Evolutionary conservation across 202 grass and related monocot genomes (phyloP).

Genomic region (Dendrocalamus latiflorus): DNA sequence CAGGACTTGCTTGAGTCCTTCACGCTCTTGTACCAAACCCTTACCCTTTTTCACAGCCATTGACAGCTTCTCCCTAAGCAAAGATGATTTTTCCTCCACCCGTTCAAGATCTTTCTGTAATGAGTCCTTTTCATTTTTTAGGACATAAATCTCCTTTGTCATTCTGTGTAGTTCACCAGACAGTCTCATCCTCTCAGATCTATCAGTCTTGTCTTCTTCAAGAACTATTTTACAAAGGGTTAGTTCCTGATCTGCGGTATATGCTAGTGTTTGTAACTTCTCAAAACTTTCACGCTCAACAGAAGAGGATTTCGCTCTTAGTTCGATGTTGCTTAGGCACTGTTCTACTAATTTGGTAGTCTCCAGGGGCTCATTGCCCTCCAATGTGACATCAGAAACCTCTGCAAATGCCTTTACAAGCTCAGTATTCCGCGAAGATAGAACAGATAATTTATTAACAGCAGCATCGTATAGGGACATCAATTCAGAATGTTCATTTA

Average conservation of each 20-base stretch:
- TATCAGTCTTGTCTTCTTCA: slow-evolving; percentile 68
- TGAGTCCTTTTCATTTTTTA: slow-evolving; percentile 77
- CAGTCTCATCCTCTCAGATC: slow-evolving; percentile 38
- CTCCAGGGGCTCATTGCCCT: slow-evolving; percentile 36
- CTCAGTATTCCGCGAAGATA: slow-evolving; percentile 56
- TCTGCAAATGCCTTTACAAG: slow-evolving; percentile 64
- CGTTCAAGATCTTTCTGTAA: slow-evolving; percentile 72
- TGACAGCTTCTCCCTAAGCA: slow-evolving; percentile 94
- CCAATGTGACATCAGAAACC: slow-evolving; percentile 60
- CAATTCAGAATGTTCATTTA: slow-evolving; percentile 72
- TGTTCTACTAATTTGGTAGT: slow-evolving; percentile 43
- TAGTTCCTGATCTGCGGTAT: slow-evolving; percentile 66
- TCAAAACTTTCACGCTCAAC: slow-evolving; percentile 46
- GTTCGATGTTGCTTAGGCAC: slow-evolving; percentile 45
- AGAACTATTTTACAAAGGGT: slow-evolving; percentile 68
- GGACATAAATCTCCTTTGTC: slow-evolving; percentile 43
- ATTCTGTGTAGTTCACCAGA: slow-evolving; percentile 47
- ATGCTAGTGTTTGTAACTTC: slow-evolving; percentile 59
- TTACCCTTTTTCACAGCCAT: slow-evolving; percentile 99
- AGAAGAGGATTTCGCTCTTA: slow-evolving; percentile 43
- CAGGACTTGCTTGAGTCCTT: slow-evolving; percentile 69
- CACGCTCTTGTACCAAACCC: slow-evolving; percentile 89
- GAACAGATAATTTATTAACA: slow-evolving; percentile 43
- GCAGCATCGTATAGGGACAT: slow-evolving; percentile 44
- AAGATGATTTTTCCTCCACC: slow-evolving; percentile 77